Percentiles rank a stretch among this genome's conserved stretches.
Conservation (phyloP, 1,284 basidiomycete genomes). For the Ustilago curta region DNA sequence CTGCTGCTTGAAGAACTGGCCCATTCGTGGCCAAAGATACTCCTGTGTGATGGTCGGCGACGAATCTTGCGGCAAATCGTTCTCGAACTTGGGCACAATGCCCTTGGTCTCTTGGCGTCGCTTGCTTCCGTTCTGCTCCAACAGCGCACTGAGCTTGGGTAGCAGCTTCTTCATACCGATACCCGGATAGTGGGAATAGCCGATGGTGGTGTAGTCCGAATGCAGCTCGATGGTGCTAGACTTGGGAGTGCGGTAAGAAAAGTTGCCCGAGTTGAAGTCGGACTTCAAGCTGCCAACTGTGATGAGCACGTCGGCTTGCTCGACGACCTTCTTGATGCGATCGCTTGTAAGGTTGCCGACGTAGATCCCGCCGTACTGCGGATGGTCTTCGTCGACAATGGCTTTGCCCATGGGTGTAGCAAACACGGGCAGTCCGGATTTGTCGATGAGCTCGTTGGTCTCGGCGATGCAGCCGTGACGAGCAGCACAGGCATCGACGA, state of each 20-base stretch:
- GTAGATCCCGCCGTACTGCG: conserved; percentile 87
- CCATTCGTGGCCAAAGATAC: conserved; percentile 84
- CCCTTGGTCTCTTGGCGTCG: conserved; percentile 33
- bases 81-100: conserved; percentile 35
- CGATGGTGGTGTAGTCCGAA: conserved; percentile 71
- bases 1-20: conserved; percentile 78
- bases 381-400: conserved; percentile 80
- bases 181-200: conserved; percentile 71
- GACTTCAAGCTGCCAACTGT: conserved; percentile 83
- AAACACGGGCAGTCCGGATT: conserved; percentile 72
- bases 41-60: conserved; percentile 62
- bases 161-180: conserved; percentile 66
- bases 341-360: conserved; percentile 67
- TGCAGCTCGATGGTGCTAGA: conserved; percentile 77
- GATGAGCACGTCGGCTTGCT: conserved; percentile 84
- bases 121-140: conserved; percentile 15
- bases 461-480: conserved; percentile 81
- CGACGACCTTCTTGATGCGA: conserved; percentile 80
- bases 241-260: conserved; percentile 42
- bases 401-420: conserved; percentile 90
- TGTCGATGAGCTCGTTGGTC: conserved; percentile 77
- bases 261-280: conserved; percentile 92
- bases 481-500: conserved; percentile 88
- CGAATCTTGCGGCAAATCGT: conserved; percentile 29
- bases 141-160: conserved; percentile 50